A percentile compares a stretch with the other conserved stretches of the same genome.
phyloP scores from a whole-genome alignment of 352 stramenopile genomes.

The Globisporangium canariense region DNA sequence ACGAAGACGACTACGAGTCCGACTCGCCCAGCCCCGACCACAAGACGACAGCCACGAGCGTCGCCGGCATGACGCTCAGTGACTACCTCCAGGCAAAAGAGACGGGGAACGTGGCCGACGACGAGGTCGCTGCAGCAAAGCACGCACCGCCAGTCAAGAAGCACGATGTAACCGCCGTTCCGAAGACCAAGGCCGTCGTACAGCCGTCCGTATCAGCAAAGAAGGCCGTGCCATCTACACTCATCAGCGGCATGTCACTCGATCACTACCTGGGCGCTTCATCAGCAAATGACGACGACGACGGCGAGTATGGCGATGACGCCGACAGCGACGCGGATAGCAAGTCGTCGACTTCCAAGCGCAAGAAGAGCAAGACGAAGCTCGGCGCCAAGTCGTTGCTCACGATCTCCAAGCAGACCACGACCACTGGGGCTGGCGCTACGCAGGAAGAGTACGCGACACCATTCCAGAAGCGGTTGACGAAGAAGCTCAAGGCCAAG shows the following conservation, averaged over 20 bases:
- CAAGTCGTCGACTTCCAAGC: conserved; percentile 36
- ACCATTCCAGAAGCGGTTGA: conserved; percentile 46
- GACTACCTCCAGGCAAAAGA: conserved; percentile 50
- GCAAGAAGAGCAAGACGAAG: conserved; percentile 30
- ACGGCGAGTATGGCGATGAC: conserved; percentile 11
- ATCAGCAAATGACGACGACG: conserved; percentile 5
- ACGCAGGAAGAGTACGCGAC: conserved; percentile 26
- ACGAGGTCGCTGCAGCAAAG: background rate
- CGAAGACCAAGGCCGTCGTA: background rate
- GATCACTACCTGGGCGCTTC: conserved; percentile 57
- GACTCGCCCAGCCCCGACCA: conserved; percentile 20
- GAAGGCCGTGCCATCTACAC: conserved; percentile 18
- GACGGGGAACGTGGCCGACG: conserved; percentile 1
- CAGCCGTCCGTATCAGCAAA: conserved; percentile 10
- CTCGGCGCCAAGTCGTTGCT: conserved; percentile 10
- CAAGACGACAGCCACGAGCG: conserved; percentile 4
- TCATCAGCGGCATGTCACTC: conserved; percentile 60
- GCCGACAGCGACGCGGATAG: conserved; percentile 15
- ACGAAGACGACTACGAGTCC: conserved; percentile 49
- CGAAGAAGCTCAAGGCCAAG: conserved; percentile 44
- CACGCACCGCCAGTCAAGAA: background rate
- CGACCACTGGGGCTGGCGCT: background rate
- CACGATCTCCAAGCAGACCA: conserved; percentile 9
- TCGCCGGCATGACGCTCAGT: conserved; percentile 49
- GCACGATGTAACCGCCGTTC: background rate